phyloP scores from a whole-genome alignment of 139 green algal genomes.

The Volvox reticuliferus region DNA sequence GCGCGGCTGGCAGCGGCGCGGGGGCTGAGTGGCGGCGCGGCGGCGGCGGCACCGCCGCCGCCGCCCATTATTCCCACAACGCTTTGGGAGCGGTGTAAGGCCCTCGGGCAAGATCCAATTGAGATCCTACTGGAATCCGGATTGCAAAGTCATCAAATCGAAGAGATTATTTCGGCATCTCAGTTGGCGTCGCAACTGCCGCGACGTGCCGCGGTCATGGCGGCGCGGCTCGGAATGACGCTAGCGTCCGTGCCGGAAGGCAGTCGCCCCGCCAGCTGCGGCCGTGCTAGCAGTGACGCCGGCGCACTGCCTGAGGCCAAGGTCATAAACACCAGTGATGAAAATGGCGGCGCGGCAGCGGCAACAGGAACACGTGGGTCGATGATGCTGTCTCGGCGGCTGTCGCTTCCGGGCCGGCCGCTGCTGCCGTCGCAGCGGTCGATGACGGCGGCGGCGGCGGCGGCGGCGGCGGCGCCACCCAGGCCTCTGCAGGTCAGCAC shows the following conservation, averaged over 20 bases:
- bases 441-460: neutral
- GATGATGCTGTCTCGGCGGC: neutral
- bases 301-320: neutral
- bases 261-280: neutral
- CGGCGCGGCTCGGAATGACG: neutral
- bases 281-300: neutral
- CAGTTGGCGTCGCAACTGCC: slow-evolving; percentile 32
- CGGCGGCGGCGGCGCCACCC: neutral
- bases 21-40: neutral
- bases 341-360: neutral
- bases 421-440: neutral
- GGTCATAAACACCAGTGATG: neutral
- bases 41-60: slow-evolving; percentile 16
- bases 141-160: slow-evolving; percentile 22
- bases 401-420: slow-evolving; percentile 3
- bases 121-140: slow-evolving; percentile 28
- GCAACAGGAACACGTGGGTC: neutral
- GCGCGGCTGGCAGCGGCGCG: slow-evolving; percentile 20
- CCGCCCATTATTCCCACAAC: neutral
- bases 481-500: neutral
- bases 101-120: slow-evolving; percentile 31
- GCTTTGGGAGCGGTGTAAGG: slow-evolving; percentile 18
- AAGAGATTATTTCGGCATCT: slow-evolving; percentile 8
- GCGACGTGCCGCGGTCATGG: neutral
- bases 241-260: neutral